Evolutionary conservation across 2,329 filamentous ascomycete genomes (phyloP).

Genomic region (Alternaria sp.): DNA sequence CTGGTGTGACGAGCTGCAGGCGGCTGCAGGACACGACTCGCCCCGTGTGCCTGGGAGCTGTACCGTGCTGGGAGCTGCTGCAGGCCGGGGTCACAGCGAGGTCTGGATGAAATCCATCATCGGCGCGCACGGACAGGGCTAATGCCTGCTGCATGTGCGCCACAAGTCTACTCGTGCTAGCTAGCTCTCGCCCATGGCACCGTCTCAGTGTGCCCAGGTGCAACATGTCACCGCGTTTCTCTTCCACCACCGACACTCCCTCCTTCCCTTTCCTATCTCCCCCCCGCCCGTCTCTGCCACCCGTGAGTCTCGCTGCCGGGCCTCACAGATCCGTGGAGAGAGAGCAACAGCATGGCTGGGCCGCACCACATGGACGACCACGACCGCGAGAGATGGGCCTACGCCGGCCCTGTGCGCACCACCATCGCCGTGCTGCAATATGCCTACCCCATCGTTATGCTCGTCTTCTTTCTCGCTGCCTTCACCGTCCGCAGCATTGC

Average conservation of each 20-base stretch:
- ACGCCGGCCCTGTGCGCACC: constrained; percentile 25
- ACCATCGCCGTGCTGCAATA: constrained; percentile 56
- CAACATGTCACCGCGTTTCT: constrained; percentile 21
- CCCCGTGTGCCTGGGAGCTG: constrained; percentile 2
- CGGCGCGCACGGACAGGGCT: constrained; percentile 5
- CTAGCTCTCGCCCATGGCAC: constrained; percentile 7
- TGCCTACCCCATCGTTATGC: constrained; percentile 68
- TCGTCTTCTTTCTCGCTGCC: constrained; percentile 67
- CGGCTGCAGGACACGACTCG: constrained; percentile 10
- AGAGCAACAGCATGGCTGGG: constrained; percentile 26
- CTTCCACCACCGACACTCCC: constrained; percentile 6
- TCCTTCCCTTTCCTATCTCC: background rate
- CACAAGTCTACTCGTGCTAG: constrained; percentile 11
- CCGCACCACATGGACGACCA: constrained; percentile 6
- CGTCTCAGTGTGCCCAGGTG: background rate
- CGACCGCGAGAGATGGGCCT: constrained; percentile 21
- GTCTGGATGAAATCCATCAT: constrained; percentile 12
- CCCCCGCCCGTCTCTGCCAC: constrained; percentile 9
- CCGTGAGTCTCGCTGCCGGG: constrained; percentile 15
- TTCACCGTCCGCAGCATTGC: constrained; percentile 68
- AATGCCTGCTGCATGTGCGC: constrained; percentile 13
- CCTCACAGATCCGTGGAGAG: constrained; percentile 17
- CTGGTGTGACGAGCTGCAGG: constrained; percentile 3
- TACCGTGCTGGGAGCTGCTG: background rate
- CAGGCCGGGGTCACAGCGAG: background rate